Conservation (phyloP, 306 rosid genomes). For the Neltuma alba region DNA sequence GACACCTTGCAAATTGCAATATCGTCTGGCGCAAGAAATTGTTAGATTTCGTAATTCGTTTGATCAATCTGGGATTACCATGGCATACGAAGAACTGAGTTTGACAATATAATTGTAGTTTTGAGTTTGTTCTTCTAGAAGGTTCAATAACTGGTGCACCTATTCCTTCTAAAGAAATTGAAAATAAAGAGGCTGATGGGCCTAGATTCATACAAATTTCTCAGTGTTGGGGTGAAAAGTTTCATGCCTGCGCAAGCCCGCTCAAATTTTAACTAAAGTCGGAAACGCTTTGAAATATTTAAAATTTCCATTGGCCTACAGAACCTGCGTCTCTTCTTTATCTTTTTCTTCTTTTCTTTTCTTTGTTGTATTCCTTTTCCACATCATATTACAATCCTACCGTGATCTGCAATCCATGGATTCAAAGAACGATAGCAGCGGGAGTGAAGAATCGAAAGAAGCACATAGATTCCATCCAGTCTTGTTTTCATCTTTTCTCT, state of each 20-base stretch:
- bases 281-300: slow-evolving; percentile 31
- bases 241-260: slow-evolving; percentile 3
- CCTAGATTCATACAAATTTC: not conserved
- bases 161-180: not conserved
- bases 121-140: not conserved
- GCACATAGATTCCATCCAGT: not conserved
- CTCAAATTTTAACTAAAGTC: slow-evolving; percentile 28
- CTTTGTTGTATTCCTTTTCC: slow-evolving; percentile 2
- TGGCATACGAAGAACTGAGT: not conserved
- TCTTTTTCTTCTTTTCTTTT: slow-evolving; percentile 18
- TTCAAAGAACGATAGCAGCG: not conserved
- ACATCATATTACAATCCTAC: slow-evolving; percentile 17
- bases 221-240: not conserved
- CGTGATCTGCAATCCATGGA: slow-evolving; percentile 15
- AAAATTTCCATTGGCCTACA: slow-evolving; percentile 50
- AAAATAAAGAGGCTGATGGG: not conserved
- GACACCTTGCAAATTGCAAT: not conserved
- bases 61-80: not conserved
- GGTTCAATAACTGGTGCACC: not conserved
- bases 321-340: slow-evolving; percentile 20
- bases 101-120: not conserved
- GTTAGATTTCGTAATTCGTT: not conserved
- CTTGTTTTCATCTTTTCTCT: slow-evolving; percentile 7
- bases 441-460: slow-evolving; percentile 2
- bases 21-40: not conserved